phyloP scores from a whole-genome alignment of 164 flowering plant species.

The Nymphaea colorata region DNA sequence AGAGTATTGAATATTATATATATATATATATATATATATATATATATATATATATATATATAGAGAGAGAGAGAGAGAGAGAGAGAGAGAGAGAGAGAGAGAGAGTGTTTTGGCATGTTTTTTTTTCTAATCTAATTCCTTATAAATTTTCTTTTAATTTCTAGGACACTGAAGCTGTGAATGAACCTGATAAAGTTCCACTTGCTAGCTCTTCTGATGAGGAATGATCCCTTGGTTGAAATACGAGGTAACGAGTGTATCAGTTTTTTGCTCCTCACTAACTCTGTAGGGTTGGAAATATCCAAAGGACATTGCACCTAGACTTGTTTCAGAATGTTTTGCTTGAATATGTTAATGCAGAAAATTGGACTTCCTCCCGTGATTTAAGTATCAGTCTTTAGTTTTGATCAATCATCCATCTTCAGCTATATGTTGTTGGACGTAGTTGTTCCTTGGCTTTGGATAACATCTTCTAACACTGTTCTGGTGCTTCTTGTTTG shows the following conservation, averaged over 20 bases:
- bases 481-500: too few species aligned
- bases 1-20: slow-evolving; percentile 6
- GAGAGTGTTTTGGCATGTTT: neutral
- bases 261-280: neutral
- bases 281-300: neutral
- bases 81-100: too few species aligned
- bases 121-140: neutral
- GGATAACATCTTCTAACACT: too few species aligned
- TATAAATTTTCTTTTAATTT: neutral
- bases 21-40: too few species aligned
- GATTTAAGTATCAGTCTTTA: too few species aligned
- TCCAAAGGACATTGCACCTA: neutral
- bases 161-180: slow-evolving; percentile 7
- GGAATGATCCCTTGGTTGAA: slow-evolving; percentile 7
- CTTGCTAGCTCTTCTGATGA: slow-evolving; percentile 18
- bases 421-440: too few species aligned
- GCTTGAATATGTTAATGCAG: neutral
- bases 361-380: too few species aligned
- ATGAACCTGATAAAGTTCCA: slow-evolving; percentile 5
- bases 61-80: too few species aligned
- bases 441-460: too few species aligned
- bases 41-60: too few species aligned
- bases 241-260: neutral
- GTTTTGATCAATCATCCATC: too few species aligned
- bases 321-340: neutral